Conservation (phyloP, 805 yeast species). For the Metschnikowia vanudenii region DNA sequence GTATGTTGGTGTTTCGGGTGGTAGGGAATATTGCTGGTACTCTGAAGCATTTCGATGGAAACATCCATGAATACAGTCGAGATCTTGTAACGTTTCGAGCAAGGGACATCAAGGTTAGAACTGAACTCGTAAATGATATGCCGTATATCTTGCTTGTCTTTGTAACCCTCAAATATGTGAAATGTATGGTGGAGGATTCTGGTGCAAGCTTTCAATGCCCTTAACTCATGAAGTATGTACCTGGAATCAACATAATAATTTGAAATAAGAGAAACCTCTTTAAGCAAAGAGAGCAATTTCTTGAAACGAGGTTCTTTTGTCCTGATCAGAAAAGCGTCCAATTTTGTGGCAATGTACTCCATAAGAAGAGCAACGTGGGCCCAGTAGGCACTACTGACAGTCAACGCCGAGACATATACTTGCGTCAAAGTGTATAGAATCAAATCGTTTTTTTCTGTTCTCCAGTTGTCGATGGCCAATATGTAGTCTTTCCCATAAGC, state of each 20-base stretch:
- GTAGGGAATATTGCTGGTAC: constrained; percentile 2
- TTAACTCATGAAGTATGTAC: constrained; percentile 5
- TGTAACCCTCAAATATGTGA: constrained; percentile 34
- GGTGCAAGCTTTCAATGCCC: constrained; percentile 6
- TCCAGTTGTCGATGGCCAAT: constrained; percentile 25
- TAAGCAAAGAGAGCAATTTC: constrained; percentile 25
- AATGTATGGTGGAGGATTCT: constrained; percentile 22
- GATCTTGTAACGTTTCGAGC: constrained; percentile 1
- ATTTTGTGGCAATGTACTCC: constrained; percentile 18
- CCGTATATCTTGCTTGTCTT: constrained; percentile 23
- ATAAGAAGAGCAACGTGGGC: constrained; percentile 25
- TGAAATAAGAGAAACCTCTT: constrained; percentile 8
- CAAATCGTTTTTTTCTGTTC: constrained; percentile 19
- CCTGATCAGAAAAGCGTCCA: constrained; percentile 22
- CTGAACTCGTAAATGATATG: constrained; percentile 10
- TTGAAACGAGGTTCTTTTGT: constrained; percentile 23
- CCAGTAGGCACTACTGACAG: constrained; percentile 28
- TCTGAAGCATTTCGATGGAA: constrained; percentile 8
- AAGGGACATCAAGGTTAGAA: not conserved
- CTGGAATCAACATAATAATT: constrained; percentile 1
- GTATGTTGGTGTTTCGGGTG: constrained; percentile 14
- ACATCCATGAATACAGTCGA: constrained; percentile 4
- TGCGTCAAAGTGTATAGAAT: constrained; percentile 30
- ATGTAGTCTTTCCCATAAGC: constrained; percentile 21
- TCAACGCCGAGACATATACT: constrained; percentile 28